A percentile compares a stretch with the other conserved stretches of the same genome.
Conservation (phyloP, 805 yeast genomes). For the Candida boidinii region DNA sequence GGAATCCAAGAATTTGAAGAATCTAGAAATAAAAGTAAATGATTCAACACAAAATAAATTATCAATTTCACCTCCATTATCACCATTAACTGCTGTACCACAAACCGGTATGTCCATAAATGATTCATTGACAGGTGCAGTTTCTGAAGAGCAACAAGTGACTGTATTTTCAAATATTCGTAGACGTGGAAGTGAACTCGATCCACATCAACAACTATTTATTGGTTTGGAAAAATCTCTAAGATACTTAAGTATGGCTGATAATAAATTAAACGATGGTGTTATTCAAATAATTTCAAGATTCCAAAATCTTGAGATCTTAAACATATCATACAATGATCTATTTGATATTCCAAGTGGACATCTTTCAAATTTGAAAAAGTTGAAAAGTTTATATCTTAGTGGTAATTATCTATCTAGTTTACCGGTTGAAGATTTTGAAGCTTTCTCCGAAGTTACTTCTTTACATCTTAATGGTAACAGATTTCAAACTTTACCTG, state of each 20-base stretch:
- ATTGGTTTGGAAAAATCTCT: constrained; percentile 25
- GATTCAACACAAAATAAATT: not conserved
- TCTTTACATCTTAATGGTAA: constrained; percentile 73
- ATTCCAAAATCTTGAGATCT: constrained; percentile 45
- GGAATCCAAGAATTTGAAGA: too few species aligned
- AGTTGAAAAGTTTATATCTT: constrained; percentile 57
- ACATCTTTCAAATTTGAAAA: constrained; percentile 46
- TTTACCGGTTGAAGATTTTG: constrained; percentile 82
- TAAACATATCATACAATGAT: constrained; percentile 81
- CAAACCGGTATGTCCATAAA: not conserved
- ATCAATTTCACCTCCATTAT: not conserved
- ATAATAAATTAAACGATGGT: constrained; percentile 75
- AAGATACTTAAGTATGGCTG: constrained; percentile 58
- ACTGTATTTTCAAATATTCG: not conserved
- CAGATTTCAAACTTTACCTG: constrained; percentile 77
- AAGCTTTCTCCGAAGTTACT: constrained; percentile 44
- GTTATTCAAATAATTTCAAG: constrained; percentile 60
- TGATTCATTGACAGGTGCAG: not conserved
- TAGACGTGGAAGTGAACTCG: constrained; percentile 9
- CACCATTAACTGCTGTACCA: not conserved
- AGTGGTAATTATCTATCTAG: constrained; percentile 78
- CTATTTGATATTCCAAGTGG: constrained; percentile 75
- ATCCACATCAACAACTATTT: constrained; percentile 1
- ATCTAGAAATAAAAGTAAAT: too few species aligned
- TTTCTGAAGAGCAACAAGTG: not conserved